Conservation (phyloP, 129 eudicot species). For the Flaveria ramosissima region DNA sequence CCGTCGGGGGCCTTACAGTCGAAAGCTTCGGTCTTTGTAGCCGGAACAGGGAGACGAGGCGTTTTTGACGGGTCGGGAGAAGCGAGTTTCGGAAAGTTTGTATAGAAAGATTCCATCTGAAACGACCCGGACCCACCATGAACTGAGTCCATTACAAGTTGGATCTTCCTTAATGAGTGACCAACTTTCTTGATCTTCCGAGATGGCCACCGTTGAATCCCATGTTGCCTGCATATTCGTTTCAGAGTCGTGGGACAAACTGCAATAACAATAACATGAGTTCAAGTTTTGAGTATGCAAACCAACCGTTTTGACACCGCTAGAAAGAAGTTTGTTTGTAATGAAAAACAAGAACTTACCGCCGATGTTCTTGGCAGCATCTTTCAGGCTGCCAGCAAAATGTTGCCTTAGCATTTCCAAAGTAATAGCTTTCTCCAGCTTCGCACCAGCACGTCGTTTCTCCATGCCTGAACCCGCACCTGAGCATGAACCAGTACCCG, state of each 20-base stretch:
- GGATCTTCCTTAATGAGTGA: constrained; percentile 83
- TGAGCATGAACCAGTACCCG: constrained; percentile 15
- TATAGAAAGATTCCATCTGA: constrained; percentile 75
- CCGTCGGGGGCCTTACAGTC: constrained; percentile 35
- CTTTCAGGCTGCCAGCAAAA: constrained; percentile 97
- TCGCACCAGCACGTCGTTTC: constrained; percentile 58
- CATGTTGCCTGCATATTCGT: constrained; percentile 93
- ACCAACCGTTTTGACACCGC: background rate
- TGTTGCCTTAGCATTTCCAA: constrained; percentile 78
- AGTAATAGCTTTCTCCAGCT: constrained; percentile 76
- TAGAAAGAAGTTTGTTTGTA: too few relatives aligned
- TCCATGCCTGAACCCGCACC: constrained; percentile 48
- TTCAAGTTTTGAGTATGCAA: background rate
- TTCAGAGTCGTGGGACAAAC: constrained; percentile 97
- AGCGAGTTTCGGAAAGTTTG: constrained; percentile 76
- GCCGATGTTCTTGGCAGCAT: constrained; percentile 91
- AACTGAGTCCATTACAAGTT: constrained; percentile 85
- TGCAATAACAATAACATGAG: constrained; percentile 35
- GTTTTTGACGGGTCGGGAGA: constrained; percentile 57
- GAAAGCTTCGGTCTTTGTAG: constrained; percentile 35
- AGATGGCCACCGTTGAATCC: constrained; percentile 96
- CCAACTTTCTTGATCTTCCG: constrained; percentile 98
- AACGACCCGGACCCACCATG: constrained; percentile 73
- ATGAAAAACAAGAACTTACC: constrained; percentile 54
- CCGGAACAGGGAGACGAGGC: constrained; percentile 39